Base-by-base conservation (phyloP, 768 basidiomycete species). In the Harrya chromipes region DNA sequence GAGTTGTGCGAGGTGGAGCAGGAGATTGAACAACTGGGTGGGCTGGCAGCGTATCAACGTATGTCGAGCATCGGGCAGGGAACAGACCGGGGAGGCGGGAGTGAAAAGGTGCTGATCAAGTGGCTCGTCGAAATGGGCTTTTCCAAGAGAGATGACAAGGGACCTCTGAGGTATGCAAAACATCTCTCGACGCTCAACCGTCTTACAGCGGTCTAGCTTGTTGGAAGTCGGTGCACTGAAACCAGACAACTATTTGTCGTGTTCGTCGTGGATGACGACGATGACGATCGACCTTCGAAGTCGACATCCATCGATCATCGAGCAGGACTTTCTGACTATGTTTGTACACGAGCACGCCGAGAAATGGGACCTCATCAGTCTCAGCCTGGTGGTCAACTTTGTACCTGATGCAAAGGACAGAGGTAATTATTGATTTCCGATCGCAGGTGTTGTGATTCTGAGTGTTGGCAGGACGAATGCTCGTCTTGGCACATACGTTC, bases 321-420 rank as follows among this genome's bases (percentile, higher is more conserved):
- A 94, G 63, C 91, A 94, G 64, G 90, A 97, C 63, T 94, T 95
- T 59, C 65, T 95, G 38, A 62, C 76, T 6, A 72, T 93, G 66
- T 79, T 85, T 43, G 57, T 66, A 44, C 62, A 58, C 16, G 71
- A 76, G 55, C 70, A 87, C 60, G 61, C 62, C 10, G 75, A 70
- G 52, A 73, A 72, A 56, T 97, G 91, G 87, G 85, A 91, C 56
- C 61, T 84, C 17, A 78, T 95, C 49, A 91, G 90, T 64, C 80
- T 94, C 21, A 93, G 91, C 59, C 71, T 97, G 31, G 94, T 97
- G 4, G 68, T 97, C 4, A 97, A 97, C 62, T 97, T 94, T 61
- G 88, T 93, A 1, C 84, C 89, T 20, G 77, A 82, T 23, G 73
- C 87, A 0, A 70, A 71, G 41, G 84, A 90, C 46, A 74, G 94